These are phyloP conservation scores for Salix dunnii DNA, from an alignment of 345 rosid genomes.

Conservation along the genomic window DNA sequence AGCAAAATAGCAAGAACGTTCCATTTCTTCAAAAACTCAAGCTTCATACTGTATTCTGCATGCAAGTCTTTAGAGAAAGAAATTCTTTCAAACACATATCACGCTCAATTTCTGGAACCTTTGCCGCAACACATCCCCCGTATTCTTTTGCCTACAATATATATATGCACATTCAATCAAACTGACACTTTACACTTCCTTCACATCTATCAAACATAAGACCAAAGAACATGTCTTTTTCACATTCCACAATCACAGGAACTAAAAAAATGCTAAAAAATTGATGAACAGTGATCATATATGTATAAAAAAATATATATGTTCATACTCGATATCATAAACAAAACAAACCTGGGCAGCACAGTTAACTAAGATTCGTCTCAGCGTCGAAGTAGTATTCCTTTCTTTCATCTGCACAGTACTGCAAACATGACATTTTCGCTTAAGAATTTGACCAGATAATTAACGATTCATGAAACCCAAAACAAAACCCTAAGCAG, in stretches of 20 bases:
- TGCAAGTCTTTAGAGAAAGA: constrained; percentile 72
- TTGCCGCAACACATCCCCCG: constrained; percentile 85
- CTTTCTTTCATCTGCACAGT: constrained; percentile 73
- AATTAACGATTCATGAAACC: not conserved
- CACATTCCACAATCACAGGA: not conserved
- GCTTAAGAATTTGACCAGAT: not conserved
- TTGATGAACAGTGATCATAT: no score
- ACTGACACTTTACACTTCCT: not conserved
- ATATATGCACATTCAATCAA: not conserved
- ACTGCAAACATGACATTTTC: constrained; percentile 19
- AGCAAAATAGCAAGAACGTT: not conserved
- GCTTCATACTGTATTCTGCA: constrained; percentile 73
- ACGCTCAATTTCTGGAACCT: constrained; percentile 75
- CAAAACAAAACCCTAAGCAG: not conserved
- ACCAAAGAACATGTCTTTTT: not conserved
- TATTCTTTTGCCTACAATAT: constrained; percentile 71
- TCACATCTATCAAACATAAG: constrained; percentile 7
- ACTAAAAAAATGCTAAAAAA: not conserved
- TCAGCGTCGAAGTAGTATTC: constrained; percentile 54
- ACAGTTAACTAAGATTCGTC: constrained; percentile 75
- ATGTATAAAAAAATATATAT: no score
- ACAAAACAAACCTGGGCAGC: constrained; percentile 59
- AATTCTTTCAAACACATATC: constrained; percentile 92
- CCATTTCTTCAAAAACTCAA: not conserved
- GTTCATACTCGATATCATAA: not conserved